Evolutionary conservation across 208 protist genomes (phyloP), one percentile per base, ranked within the genome.

Genomic region (Wallacemonas rigidus): DNA sequence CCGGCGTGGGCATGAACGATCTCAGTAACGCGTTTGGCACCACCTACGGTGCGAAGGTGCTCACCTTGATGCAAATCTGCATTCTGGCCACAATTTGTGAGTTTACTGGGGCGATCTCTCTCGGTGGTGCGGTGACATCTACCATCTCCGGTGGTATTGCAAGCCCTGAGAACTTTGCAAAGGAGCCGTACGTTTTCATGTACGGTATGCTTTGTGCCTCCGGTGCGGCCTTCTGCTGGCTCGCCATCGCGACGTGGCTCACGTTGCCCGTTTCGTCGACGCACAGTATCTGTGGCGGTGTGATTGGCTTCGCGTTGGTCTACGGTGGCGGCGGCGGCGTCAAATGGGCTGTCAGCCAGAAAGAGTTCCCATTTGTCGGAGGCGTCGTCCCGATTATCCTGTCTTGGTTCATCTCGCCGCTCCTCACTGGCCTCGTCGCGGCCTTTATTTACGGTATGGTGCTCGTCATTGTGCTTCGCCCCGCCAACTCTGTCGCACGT

Each of bases 1-100:
- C 81, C n/a, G 90, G 90, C 56, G 87, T 95, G 3, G 95, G 92
- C 14, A 93, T 93, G 77, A 98, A 98, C 58, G 95, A 98, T 75
- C 81, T 98, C 26, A 90, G 83, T 69, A 98, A 98, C 72, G 87
- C 92, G 65, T 96, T 98, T 76, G 95, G 86, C 14, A 96, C 95
- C 11, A 91, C 86, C 39, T 94, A 97, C 68, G 91, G 90, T 40
- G 72, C 88, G 9, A 93, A 91, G 69, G 81, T 92, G 12, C 76
- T 97, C 41, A 96, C 86, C 4, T 75, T 97, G 8, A 61, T 75
- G 39, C 82, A 92, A 50, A 95, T 95, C 63, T 81, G 91, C 64
- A 69, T 95, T 26, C 75, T 98, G 41, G 93, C 91, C 44, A 79
- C 88, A 53, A 83, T 95, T 51, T 93, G 85, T 63, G 92, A 97